These are phyloP conservation scores for Petunia secreta DNA, from an alignment of 257 asterid species.

Conservation along the genomic window DNA sequence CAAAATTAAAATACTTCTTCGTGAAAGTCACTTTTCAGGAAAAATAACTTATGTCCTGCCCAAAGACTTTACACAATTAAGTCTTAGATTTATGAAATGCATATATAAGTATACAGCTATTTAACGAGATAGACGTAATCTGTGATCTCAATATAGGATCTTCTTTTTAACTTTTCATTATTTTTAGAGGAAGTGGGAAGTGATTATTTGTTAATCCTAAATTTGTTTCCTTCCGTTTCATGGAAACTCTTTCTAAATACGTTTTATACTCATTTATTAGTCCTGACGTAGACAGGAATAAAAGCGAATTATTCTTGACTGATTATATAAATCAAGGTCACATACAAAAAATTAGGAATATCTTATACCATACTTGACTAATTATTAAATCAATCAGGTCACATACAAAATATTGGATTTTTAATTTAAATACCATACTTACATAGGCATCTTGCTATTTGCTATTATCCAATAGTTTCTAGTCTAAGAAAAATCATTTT, in stretches of 20 bases:
- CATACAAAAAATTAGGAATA: neutral
- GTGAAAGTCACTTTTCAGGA: no score
- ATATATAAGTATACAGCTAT: no score
- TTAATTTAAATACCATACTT: neutral
- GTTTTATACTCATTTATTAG: neutral
- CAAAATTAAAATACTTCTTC: no score
- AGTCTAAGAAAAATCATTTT: neutral
- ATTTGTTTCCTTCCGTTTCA: neutral
- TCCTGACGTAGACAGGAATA: slow-evolving; percentile 10
- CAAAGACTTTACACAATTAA: no score
- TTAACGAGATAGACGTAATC: neutral
- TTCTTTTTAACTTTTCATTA: neutral
- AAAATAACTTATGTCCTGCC: no score
- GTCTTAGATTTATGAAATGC: no score
- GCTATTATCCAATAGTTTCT: neutral
- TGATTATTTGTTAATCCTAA: neutral
- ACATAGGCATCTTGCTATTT: slow-evolving; percentile 18
- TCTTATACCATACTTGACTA: no score
- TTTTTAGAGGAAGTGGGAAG: slow-evolving; percentile 9
- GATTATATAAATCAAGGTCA: neutral
- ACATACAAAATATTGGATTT: neutral
- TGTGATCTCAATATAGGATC: neutral
- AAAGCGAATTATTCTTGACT: neutral
- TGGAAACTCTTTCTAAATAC: neutral
- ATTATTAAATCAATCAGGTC: slow-evolving; percentile 1